Evolutionary conservation across 768 basidiomycete species (phyloP).

Genomic region (Phylloporus rhodoxanthus): DNA sequence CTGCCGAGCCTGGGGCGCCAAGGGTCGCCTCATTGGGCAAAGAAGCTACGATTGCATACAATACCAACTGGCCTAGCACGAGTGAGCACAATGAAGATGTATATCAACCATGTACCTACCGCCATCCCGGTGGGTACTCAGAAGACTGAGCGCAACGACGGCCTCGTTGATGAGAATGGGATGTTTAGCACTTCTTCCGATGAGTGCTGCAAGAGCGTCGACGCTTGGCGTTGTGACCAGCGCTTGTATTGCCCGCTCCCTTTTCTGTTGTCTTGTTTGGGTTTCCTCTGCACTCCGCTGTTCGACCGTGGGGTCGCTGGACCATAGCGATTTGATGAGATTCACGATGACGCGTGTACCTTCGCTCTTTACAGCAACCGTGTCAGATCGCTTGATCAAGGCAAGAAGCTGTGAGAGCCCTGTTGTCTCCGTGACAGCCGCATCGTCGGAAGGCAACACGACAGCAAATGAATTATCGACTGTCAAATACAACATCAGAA

Average conservation of each 20-base stretch:
- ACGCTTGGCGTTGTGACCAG: conserved; percentile 52
- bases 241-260: conserved; percentile 46
- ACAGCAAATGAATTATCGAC: conserved; percentile 47
- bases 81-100: conserved; percentile 1
- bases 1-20: conserved; percentile 27
- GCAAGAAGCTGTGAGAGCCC: conserved; percentile 67
- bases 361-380: conserved; percentile 80
- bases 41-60: conserved; percentile 52
- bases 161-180: conserved; percentile 87
- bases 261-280: conserved; percentile 42
- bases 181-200: conserved; percentile 73
- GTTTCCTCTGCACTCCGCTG: conserved; percentile 28
- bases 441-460: conserved; percentile 39
- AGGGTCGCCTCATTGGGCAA: conserved; percentile 38
- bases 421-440: conserved; percentile 31
- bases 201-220: conserved; percentile 59
- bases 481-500: conserved; percentile 18
- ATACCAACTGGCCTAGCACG: conserved; percentile 51
- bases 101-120: conserved; percentile 39
- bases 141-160: conserved; percentile 71
- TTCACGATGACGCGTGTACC: conserved; percentile 86
- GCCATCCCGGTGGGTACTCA: conserved; percentile 60
- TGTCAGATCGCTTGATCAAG: conserved; percentile 73
- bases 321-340: conserved; percentile 73
- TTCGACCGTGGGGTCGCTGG: conserved; percentile 37